Conservation (phyloP, 139 green algal species). For the Diplosphaera chodatii region DNA sequence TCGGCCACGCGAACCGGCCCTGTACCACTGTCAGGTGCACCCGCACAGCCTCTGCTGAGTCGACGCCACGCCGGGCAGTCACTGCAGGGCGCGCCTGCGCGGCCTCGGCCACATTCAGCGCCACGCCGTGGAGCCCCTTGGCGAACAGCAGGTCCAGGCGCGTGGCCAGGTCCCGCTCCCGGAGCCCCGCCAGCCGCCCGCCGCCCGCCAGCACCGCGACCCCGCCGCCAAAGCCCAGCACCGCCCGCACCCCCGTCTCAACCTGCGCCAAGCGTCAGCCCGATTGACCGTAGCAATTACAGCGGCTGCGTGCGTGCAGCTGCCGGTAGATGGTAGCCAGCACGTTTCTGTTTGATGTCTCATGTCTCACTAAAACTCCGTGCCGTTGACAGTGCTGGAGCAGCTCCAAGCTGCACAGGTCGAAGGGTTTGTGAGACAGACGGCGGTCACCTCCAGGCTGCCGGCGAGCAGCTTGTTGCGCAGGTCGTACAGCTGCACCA, state of each 20-base stretch:
- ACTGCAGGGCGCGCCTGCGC: slow-evolving; percentile 14
- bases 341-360: no score
- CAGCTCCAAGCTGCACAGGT: not conserved
- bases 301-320: no score
- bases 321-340: no score
- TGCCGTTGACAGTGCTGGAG: no score
- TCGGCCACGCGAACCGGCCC: no score
- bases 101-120: slow-evolving; percentile 56
- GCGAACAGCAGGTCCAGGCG: slow-evolving; percentile 67
- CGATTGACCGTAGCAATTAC: no score
- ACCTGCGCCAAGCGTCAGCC: slow-evolving; percentile 13
- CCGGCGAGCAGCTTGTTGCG: slow-evolving; percentile 72
- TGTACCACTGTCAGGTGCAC: no score
- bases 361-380: no score
- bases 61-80: not conserved
- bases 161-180: slow-evolving; percentile 30
- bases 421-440: not conserved
- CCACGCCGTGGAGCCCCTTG: slow-evolving; percentile 62
- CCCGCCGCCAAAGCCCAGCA: not conserved
- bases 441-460: slow-evolving; percentile 17
- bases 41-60: no score
- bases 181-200: slow-evolving; percentile 25
- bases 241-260: slow-evolving; percentile 7
- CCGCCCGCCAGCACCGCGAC: not conserved
- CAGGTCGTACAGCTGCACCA: slow-evolving; percentile 61